Percentiles rank a stretch among this genome's conserved stretches.
phyloP scores from a whole-genome alignment of 2,329 filamentous ascomycete species.

The Hymenoscyphus occultus region DNA sequence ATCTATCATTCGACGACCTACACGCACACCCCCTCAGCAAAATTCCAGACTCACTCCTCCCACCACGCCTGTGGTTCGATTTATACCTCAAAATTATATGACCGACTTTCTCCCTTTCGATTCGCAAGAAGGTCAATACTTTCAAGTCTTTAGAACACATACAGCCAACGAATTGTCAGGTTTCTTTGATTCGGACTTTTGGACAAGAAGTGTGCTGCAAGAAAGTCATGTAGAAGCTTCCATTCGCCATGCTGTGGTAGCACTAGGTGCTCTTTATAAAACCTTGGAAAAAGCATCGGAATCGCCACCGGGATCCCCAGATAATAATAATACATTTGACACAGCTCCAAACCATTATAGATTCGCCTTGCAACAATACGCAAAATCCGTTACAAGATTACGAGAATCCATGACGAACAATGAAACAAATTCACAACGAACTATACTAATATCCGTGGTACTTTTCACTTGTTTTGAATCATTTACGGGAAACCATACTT shows the following conservation, averaged over 20 bases:
- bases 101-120: constrained; percentile 44
- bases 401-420: constrained; percentile 44
- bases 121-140: constrained; percentile 55
- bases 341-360: constrained; percentile 53
- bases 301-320: constrained; percentile 42
- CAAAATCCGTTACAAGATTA: constrained; percentile 52
- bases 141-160: constrained; percentile 58
- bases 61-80: constrained; percentile 14
- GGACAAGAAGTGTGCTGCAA: constrained; percentile 60
- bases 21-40: background rate
- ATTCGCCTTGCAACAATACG: constrained; percentile 59
- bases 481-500: constrained; percentile 61
- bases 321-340: constrained; percentile 35
- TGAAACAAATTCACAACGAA: constrained; percentile 46
- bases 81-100: constrained; percentile 19
- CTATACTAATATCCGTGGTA: constrained; percentile 61
- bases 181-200: constrained; percentile 65
- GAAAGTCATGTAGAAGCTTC: constrained; percentile 60
- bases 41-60: constrained; percentile 10
- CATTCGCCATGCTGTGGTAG: constrained; percentile 63
- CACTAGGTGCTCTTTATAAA: constrained; percentile 65
- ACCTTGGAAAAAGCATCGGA: constrained; percentile 57
- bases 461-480: constrained; percentile 67
- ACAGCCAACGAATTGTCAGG: constrained; percentile 63
- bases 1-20: constrained; percentile 8